These are phyloP conservation scores for Tricholoma saponaceum DNA, from an alignment of 768 basidiomycete species.

Conservation along the genomic window DNA sequence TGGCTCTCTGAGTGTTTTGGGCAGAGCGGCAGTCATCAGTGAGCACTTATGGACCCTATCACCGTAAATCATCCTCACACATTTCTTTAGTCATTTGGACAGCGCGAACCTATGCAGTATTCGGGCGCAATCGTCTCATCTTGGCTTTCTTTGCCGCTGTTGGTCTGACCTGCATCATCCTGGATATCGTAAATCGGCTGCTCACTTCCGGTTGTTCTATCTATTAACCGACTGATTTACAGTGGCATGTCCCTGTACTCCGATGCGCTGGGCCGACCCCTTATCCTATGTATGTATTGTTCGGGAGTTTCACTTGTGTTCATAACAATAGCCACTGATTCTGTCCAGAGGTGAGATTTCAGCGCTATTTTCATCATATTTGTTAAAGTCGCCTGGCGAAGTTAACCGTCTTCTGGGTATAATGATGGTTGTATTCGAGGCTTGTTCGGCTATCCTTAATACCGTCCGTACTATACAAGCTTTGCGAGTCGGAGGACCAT, in stretches of 20 bases:
- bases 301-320: neutral
- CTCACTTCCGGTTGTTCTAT: neutral
- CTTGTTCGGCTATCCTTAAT: constrained; percentile 17
- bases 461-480: constrained; percentile 20
- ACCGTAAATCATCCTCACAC: neutral
- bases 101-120: constrained; percentile 23
- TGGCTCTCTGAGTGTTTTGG: neutral
- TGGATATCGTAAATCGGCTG: neutral
- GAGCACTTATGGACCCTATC: neutral
- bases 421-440: too few relatives aligned
- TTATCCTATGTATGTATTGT: neutral
- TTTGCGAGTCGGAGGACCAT: constrained; percentile 15
- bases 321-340: too few relatives aligned
- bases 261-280: neutral
- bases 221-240: neutral
- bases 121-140: constrained; percentile 14
- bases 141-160: constrained; percentile 16
- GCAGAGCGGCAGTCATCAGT: neutral
- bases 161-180: neutral
- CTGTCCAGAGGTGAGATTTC: too few relatives aligned
- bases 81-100: neutral
- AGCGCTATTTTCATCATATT: too few relatives aligned
- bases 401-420: too few relatives aligned
- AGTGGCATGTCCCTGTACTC: neutral
- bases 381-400: too few relatives aligned